Evolutionary conservation across 129 eudicot genomes (phyloP).

Genomic region (Daucus carota): DNA sequence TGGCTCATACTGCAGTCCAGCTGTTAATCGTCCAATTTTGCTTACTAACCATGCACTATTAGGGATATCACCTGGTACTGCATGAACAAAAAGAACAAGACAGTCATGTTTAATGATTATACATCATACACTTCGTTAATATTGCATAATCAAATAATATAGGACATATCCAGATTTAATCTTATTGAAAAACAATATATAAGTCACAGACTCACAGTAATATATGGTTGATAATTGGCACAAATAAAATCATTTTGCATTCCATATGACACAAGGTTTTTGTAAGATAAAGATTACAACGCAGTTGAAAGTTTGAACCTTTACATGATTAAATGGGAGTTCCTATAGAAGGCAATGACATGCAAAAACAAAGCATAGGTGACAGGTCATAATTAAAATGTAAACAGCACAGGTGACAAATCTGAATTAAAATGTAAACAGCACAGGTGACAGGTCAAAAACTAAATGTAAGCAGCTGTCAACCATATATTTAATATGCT

Average conservation of each 20-base stretch:
- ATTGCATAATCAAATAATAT: background rate
- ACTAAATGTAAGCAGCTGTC: background rate
- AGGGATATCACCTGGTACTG: slow-evolving; percentile 66
- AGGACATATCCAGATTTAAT: background rate
- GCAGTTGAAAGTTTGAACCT: background rate
- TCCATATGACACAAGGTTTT: background rate
- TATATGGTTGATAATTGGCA: background rate
- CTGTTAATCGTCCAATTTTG: slow-evolving; percentile 82
- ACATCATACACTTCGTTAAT: background rate
- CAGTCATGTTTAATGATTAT: background rate
- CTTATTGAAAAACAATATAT: background rate
- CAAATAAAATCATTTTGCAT: background rate
- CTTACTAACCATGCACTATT: slow-evolving; percentile 91
- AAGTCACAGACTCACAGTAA: background rate
- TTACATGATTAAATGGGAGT: background rate
- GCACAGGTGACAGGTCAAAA: too few species aligned
- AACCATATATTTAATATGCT: background rate
- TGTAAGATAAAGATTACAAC: background rate
- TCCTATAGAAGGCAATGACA: background rate
- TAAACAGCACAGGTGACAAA: too few species aligned
- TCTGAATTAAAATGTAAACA: background rate
- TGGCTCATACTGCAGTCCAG: slow-evolving; percentile 93
- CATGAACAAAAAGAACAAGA: slow-evolving; percentile 5
- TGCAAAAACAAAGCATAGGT: background rate
- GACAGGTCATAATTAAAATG: background rate